Percentiles rank a stretch among this genome's conserved stretches.
Evolutionary conservation across 805 yeast genomes (phyloP).

Genomic region (Metschnikowia reukaufii): DNA sequence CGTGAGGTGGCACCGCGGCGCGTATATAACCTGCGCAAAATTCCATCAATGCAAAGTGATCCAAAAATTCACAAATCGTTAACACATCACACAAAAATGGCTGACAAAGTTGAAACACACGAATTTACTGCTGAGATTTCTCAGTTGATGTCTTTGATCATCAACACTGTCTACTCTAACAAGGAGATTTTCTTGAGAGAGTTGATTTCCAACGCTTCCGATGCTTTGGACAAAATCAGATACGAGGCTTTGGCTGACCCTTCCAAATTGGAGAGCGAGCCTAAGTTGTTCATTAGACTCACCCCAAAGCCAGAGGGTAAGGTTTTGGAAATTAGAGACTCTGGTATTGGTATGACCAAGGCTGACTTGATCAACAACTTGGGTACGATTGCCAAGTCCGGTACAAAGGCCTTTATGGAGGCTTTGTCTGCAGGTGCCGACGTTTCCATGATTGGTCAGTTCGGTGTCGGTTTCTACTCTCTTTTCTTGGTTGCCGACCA

Average conservation of each 20-base stretch:
- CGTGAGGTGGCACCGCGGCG: not conserved
- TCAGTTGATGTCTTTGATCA: conserved; percentile 99
- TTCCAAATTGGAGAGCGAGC: conserved; percentile 87
- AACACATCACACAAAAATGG: conserved; percentile 32
- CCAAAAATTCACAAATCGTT: not conserved
- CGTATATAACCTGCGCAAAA: conserved; percentile 4
- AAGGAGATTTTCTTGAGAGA: conserved; percentile 99
- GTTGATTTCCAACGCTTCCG: conserved; percentile 97
- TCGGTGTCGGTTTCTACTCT: conserved; percentile 99
- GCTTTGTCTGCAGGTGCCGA: conserved; percentile 99
- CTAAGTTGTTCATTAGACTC: conserved; percentile 94
- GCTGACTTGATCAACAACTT: conserved; percentile 97
- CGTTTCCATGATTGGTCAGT: conserved; percentile 99
- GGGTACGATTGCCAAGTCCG: conserved; percentile 99
- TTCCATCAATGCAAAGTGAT: not conserved
- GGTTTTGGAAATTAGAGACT: conserved; percentile 94
- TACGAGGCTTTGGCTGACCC: conserved; percentile 95
- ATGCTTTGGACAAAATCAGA: conserved; percentile 98
- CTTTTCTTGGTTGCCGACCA: conserved; percentile 98
- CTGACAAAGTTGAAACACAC: conserved; percentile 70
- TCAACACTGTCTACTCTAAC: conserved; percentile 99
- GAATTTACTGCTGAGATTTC: conserved; percentile 99
- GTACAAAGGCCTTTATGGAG: conserved; percentile 99
- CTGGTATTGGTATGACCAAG: conserved; percentile 99
- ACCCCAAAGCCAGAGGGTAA: conserved; percentile 95